These are phyloP conservation scores for Amanita bisporigera DNA, from an alignment of 1,284 basidiomycete species.

Conservation along the genomic window DNA sequence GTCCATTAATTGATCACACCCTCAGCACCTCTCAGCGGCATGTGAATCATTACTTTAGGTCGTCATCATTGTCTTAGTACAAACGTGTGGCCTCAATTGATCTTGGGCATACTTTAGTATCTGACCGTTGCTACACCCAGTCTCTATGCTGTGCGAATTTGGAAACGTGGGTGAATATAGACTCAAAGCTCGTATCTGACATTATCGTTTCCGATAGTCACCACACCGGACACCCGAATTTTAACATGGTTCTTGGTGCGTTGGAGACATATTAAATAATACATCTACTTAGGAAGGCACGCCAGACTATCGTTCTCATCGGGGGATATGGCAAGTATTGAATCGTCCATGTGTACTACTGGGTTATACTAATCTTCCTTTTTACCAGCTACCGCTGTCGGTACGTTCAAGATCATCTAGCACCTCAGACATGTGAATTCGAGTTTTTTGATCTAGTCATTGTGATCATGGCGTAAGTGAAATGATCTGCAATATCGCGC, in stretches of 20 bases:
- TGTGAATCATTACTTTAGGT: neutral
- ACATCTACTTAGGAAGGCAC: no score
- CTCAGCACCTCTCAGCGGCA: no score
- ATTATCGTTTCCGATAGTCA: neutral
- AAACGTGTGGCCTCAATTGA: neutral
- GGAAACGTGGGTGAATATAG: neutral
- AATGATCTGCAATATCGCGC: no score
- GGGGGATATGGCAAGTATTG: no score
- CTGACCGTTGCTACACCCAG: neutral
- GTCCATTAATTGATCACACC: neutral
- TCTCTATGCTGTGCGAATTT: neutral
- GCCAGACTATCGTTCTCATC: no score
- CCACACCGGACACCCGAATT: no score
- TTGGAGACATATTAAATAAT: neutral
- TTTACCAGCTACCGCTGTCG: neutral
- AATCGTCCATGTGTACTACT: no score
- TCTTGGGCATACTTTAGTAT: neutral
- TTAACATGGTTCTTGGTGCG: neutral
- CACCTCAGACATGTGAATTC: no score
- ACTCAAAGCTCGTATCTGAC: no score
- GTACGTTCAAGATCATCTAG: neutral
- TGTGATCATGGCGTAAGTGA: no score
- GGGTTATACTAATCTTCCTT: no score
- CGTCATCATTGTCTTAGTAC: neutral
- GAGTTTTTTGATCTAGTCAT: neutral